Evolutionary conservation across 139 green algal species (phyloP).

Genomic region (Klebsormidium nitens): DNA sequence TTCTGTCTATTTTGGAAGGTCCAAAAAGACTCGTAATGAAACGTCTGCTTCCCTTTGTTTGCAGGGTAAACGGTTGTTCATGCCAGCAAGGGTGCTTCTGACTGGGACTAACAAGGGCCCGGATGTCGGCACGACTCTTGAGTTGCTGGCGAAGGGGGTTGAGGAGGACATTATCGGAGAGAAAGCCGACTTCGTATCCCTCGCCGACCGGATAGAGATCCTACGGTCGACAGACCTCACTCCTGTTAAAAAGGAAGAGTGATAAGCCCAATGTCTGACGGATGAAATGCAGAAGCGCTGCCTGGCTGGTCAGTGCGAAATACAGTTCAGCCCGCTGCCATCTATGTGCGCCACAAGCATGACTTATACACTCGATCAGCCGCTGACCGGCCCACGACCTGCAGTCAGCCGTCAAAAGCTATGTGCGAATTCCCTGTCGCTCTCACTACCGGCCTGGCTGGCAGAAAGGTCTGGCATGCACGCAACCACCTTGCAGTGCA

Average conservation of each 20-base stretch:
- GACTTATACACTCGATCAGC: not conserved
- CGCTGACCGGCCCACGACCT: not conserved
- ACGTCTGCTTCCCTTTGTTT: not conserved
- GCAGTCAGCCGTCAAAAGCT: too few relatives aligned
- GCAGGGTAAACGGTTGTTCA: slow-evolving; percentile 92
- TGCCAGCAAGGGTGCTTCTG: slow-evolving; percentile 89
- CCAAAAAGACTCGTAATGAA: not conserved
- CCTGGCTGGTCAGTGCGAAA: not conserved
- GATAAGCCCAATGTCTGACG: too few relatives aligned
- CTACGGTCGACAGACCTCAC: slow-evolving; percentile 35
- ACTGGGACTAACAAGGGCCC: slow-evolving; percentile 79
- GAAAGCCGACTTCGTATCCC: slow-evolving; percentile 44
- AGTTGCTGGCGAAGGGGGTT: slow-evolving; percentile 54
- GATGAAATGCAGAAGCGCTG: too few relatives aligned
- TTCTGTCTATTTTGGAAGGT: not conserved
- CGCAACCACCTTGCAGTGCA: too few relatives aligned
- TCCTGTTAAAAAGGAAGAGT: not conserved
- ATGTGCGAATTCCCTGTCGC: too few relatives aligned
- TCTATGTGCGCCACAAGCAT: not conserved
- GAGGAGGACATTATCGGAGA: slow-evolving; percentile 56
- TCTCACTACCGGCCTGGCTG: too few relatives aligned
- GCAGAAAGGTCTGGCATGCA: too few relatives aligned
- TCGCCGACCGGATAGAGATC: slow-evolving; percentile 58
- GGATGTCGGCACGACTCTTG: slow-evolving; percentile 79
- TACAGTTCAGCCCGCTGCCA: not conserved